Base-by-base conservation (phyloP, 2,329 filamentous ascomycete genomes). In the Aspergillus proliferans region DNA sequence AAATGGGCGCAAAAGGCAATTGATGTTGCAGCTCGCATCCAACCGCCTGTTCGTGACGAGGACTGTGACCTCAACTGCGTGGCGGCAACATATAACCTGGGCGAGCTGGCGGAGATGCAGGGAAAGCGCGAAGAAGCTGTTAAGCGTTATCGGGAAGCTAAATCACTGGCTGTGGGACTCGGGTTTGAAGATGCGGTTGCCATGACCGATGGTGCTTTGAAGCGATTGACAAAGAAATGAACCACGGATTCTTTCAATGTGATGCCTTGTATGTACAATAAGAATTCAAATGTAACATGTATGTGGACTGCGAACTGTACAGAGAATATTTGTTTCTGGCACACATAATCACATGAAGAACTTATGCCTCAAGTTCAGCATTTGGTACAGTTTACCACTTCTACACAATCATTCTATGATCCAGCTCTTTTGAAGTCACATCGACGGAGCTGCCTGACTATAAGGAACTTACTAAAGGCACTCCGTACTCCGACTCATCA, bases 31-130 rank as follows among this genome's bases (percentile, higher is more conserved):
- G 75, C 76, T 6, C 78, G 81, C 24, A 84, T 94, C 39, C 70
- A 77, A 48, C 80, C 84, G 3, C 81, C 86, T 0, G 73, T 82
- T 3, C 77, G 88, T 38, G 87, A 83, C 2, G 77, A 84, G 45
- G 88, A 95, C 62, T 96, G 92, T 62, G 89, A 95, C 65, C 69
- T 86, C 48, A 88, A 86, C 1, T 96, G 91, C 62, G 86, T 86
- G 2, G 86, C 86, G 5, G 87, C 91, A 6, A 83, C 87, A n/a
- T 87, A 88, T 67, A 95, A 94, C 64, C 79, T 95, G 47, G 92
- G 84, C 21, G 87, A 94, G 59, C 85, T 96, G 57, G 85, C 87
- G 0, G 83, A 87, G 56, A 84, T 93, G 79, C 71, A 84, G 51
- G 85, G 86, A 1, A 79, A 87, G 58, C 61, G 76, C 1, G 72